These are phyloP conservation scores for Zalaria obscura DNA, from an alignment of 2,329 filamentous ascomycete genomes.

Conservation along the genomic window DNA sequence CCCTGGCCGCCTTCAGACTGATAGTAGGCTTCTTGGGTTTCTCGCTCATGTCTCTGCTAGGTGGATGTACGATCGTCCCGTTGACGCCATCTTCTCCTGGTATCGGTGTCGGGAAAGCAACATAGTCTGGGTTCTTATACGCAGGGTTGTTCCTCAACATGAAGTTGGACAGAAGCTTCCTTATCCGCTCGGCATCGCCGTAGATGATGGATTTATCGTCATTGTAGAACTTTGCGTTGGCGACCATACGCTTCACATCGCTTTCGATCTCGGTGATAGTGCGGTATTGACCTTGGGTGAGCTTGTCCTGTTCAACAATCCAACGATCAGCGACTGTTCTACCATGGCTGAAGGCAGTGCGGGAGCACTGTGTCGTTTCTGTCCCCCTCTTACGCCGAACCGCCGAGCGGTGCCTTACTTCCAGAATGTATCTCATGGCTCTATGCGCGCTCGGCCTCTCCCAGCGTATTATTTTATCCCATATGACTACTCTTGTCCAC, in stretches of 20 bases:
- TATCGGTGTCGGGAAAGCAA: slow-evolving; percentile 59
- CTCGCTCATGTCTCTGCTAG: slow-evolving; percentile 7
- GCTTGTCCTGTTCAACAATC: slow-evolving; percentile 35
- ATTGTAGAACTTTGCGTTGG: slow-evolving; percentile 77
- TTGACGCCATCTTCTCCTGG: slow-evolving; percentile 32
- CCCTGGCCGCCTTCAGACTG: slow-evolving; percentile 1
- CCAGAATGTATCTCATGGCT: no score
- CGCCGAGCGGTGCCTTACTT: no score
- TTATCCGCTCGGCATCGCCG: slow-evolving; percentile 73
- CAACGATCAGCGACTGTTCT: neutral
- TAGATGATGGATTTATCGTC: slow-evolving; percentile 57
- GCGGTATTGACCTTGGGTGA: slow-evolving; percentile 53
- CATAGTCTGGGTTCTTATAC: slow-evolving; percentile 56
- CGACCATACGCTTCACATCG: slow-evolving; percentile 76
- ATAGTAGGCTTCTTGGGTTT: slow-evolving; percentile 11
- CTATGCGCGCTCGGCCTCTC: no score
- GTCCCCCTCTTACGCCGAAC: no score
- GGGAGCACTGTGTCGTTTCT: neutral
- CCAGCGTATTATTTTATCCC: no score
- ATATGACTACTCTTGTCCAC: slow-evolving; percentile 3
- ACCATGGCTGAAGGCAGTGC: neutral
- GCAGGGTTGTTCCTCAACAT: slow-evolving; percentile 81
- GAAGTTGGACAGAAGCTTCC: slow-evolving; percentile 74
- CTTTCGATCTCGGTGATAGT: slow-evolving; percentile 64
- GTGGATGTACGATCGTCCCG: neutral